Conservation (phyloP, 352 stramenopile genomes). For the Phytopythium aichiense region DNA sequence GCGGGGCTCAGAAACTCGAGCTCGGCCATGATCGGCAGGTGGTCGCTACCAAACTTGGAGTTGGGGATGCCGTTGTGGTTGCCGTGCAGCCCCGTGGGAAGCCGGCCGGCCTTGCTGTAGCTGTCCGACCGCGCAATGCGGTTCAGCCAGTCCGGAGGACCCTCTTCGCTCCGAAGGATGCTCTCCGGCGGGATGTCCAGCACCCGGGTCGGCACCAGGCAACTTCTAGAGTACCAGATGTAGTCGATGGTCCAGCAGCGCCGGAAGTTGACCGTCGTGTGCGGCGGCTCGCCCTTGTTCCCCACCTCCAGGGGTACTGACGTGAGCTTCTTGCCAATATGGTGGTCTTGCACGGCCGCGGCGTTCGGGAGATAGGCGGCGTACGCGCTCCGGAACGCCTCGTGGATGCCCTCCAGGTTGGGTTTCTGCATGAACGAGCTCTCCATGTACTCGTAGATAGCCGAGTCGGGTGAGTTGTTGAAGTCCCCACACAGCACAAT, state of each 20-base stretch:
- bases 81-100: constrained; percentile 57
- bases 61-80: constrained; percentile 90
- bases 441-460: constrained; percentile 87
- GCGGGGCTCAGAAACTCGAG: constrained; percentile 64
- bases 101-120: constrained; percentile 54
- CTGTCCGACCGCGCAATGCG: constrained; percentile 63
- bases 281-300: constrained; percentile 65
- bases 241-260: constrained; percentile 89
- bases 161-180: constrained; percentile 64
- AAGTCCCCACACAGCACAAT: constrained; percentile 86
- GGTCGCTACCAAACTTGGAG: constrained; percentile 78
- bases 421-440: constrained; percentile 84
- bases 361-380: constrained; percentile 59
- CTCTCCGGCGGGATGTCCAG: constrained; percentile 75
- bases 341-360: constrained; percentile 14
- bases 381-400: constrained; percentile 75
- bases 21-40: constrained; percentile 84
- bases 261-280: constrained; percentile 85
- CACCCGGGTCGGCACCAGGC: constrained; percentile 51
- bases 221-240: constrained; percentile 81
- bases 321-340: constrained; percentile 2
- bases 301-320: constrained; percentile 13
- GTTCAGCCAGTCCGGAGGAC: constrained; percentile 75
- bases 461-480: constrained; percentile 83
- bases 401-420: constrained; percentile 64